Percentiles rank a stretch among this genome's conserved stretches.
Evolutionary conservation across 129 eudicot species (phyloP).

Genomic region (Kitagawia praeruptora): DNA sequence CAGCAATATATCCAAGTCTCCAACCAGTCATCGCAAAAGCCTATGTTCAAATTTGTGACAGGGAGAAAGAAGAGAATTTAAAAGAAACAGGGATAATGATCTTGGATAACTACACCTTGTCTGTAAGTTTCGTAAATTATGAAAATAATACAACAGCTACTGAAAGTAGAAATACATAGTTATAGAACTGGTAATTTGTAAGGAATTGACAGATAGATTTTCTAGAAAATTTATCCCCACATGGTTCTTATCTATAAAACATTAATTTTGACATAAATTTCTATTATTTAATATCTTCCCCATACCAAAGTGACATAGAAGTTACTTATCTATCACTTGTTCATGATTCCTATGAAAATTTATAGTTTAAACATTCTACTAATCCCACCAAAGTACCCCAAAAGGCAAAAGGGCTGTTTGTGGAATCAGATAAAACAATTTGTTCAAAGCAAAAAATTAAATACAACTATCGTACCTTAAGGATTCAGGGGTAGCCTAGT

Average conservation of each 20-base stretch:
- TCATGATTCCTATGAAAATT: neutral
- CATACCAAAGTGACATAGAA: neutral
- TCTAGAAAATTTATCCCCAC: neutral
- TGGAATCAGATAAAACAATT: too few relatives aligned
- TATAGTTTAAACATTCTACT: neutral
- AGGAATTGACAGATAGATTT: neutral
- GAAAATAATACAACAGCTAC: neutral
- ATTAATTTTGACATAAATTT: neutral
- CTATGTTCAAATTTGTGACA: constrained; percentile 22
- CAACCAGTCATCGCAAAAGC: constrained; percentile 99
- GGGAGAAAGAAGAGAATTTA: neutral
- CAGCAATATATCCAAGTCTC: constrained; percentile 97
- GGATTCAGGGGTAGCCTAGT: neutral
- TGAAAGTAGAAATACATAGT: neutral
- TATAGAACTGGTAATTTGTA: neutral
- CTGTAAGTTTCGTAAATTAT: neutral
- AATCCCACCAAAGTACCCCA: too few relatives aligned
- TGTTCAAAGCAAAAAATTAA: too few relatives aligned
- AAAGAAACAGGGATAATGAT: neutral
- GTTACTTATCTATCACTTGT: neutral
- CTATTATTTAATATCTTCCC: neutral
- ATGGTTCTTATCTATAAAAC: neutral
- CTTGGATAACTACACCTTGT: neutral
- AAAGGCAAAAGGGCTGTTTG: too few relatives aligned
- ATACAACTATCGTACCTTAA: neutral